Percentiles rank a stretch among this genome's conserved stretches.
These are phyloP conservation scores for Rheum nobile DNA, from an alignment of 148 eudicot species.

Conservation along the genomic window DNA sequence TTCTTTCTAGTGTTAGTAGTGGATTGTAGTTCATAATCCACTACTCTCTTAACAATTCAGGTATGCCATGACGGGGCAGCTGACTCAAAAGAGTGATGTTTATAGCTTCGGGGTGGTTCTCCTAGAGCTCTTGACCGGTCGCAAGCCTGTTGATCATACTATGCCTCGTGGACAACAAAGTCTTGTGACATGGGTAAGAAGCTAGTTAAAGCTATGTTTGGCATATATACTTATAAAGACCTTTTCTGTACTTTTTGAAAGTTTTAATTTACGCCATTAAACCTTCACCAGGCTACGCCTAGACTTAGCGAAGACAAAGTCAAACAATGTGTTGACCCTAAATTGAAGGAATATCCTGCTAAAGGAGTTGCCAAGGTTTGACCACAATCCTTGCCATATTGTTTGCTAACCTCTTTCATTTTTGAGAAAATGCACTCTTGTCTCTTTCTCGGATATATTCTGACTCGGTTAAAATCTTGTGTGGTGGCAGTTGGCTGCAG, in stretches of 20 bases:
- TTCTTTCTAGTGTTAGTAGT: background rate
- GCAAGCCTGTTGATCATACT: constrained; percentile 63
- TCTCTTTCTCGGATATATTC: no score
- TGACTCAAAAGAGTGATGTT: constrained; percentile 65
- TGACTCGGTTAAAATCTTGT: background rate
- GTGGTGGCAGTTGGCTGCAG: constrained; percentile 54
- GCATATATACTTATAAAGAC: no score
- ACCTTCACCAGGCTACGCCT: constrained; percentile 34
- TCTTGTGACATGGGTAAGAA: constrained; percentile 61
- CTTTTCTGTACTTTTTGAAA: no score
- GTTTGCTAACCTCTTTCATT: background rate
- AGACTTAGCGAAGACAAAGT: constrained; percentile 88
- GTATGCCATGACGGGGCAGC: constrained; percentile 68
- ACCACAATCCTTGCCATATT: background rate
- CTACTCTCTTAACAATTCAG: constrained; percentile 13
- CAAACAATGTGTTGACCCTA: constrained; percentile 70
- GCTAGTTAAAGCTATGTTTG: background rate
- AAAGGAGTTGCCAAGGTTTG: constrained; percentile 62
- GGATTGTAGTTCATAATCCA: background rate
- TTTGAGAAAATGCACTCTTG: no score
- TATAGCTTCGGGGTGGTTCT: constrained; percentile 75
- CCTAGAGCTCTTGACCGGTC: constrained; percentile 57
- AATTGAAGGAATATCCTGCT: constrained; percentile 55
- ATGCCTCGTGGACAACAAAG: constrained; percentile 80
- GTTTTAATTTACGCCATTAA: background rate